Conservation (phyloP, 352 stramenopile species). For the Pythium scleroteichum region DNA sequence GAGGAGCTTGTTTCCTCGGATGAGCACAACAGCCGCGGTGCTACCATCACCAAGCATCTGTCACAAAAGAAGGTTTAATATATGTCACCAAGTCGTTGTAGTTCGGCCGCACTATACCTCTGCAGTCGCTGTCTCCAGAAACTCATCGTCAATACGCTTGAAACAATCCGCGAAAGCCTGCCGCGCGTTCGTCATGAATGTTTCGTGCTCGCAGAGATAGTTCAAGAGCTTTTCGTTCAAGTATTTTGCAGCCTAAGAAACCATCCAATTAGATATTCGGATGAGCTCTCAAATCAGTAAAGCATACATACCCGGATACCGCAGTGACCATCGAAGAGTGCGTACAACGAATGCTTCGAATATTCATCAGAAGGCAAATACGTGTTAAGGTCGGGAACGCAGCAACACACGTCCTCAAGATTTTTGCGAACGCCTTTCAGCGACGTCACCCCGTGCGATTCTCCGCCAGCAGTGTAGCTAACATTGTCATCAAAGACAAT, state of each 20-base stretch:
- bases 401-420: slow-evolving; percentile 85
- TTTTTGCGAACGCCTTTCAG: slow-evolving; percentile 72
- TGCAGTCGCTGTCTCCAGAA: slow-evolving; percentile 56
- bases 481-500: slow-evolving; percentile 64
- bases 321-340: slow-evolving; percentile 84
- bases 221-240: slow-evolving; percentile 65
- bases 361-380: slow-evolving; percentile 42
- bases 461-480: slow-evolving; percentile 69
- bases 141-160: slow-evolving; percentile 74
- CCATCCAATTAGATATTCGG: too few species aligned
- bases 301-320: slow-evolving; percentile 60
- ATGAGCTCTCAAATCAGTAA: background rate
- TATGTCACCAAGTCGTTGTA: too few species aligned
- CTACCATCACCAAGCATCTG: slow-evolving; percentile 73
- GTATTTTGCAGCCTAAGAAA: slow-evolving; percentile 65
- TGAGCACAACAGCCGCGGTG: slow-evolving; percentile 77
- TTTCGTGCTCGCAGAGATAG: slow-evolving; percentile 73
- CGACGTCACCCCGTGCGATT: slow-evolving; percentile 76
- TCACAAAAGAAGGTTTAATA: slow-evolving; percentile 1
- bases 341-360: slow-evolving; percentile 72
- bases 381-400: slow-evolving; percentile 70
- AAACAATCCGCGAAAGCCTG: slow-evolving; percentile 78
- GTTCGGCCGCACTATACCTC: slow-evolving; percentile 45
- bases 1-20: slow-evolving; percentile 77
- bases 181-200: slow-evolving; percentile 58